A percentile compares a stretch with the other conserved stretches of the same genome.
These are phyloP conservation scores for Cynanchum wilfordii DNA, from an alignment of 257 asterid genomes.

Conservation along the genomic window DNA sequence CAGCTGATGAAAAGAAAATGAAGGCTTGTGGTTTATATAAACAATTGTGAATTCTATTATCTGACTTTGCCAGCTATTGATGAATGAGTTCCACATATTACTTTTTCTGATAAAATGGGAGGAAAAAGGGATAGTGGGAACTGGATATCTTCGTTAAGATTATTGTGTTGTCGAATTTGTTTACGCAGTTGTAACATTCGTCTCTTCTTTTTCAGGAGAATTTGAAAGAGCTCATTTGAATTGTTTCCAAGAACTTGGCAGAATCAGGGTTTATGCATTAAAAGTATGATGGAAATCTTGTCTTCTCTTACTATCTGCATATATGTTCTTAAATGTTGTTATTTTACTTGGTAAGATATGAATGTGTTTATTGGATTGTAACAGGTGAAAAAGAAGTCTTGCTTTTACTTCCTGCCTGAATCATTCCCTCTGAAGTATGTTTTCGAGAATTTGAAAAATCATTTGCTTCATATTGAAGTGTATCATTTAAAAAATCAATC, in stretches of 20 bases:
- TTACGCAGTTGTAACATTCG: not conserved
- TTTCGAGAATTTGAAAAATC: slow-evolving; percentile 29
- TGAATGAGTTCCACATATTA: not conserved
- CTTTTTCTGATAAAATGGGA: not conserved
- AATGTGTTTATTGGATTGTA: not conserved
- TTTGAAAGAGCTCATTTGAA: slow-evolving; percentile 50
- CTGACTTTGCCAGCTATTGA: not conserved
- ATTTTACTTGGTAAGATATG: not conserved
- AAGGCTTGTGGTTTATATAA: not conserved
- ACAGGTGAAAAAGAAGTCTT: slow-evolving; percentile 49
- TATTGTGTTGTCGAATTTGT: not conserved
- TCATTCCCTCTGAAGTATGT: slow-evolving; percentile 50
- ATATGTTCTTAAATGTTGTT: not conserved
- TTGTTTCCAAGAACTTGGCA: slow-evolving; percentile 59
- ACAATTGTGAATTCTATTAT: not conserved
- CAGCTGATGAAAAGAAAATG: not conserved
- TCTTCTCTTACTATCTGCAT: not conserved
- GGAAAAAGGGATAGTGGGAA: not conserved
- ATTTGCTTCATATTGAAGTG: slow-evolving; percentile 45
- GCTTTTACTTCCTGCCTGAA: slow-evolving; percentile 42
- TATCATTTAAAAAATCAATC: slow-evolving; percentile 6
- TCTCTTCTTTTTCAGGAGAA: slow-evolving; percentile 40
- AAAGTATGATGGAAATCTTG: slow-evolving; percentile 36
- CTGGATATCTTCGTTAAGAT: not conserved
- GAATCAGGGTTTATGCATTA: slow-evolving; percentile 33